Base-by-base conservation (phyloP, 2,329 filamentous ascomycete genomes). In the Didymella pomorum region DNA sequence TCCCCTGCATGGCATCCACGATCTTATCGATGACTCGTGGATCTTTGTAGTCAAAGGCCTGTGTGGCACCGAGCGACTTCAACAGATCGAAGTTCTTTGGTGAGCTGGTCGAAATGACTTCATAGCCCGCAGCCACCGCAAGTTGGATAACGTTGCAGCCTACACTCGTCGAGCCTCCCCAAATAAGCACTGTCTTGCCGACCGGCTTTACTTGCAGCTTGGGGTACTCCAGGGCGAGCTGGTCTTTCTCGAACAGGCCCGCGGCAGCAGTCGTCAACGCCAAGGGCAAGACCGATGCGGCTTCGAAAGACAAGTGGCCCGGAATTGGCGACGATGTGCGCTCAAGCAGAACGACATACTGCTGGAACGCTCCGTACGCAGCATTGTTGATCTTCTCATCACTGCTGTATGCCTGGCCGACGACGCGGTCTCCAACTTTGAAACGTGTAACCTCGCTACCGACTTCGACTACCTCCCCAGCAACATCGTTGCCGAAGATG, bases 291-390 rank as follows among this genome's bases (percentile, higher is more conserved):
- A 82, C 83, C 1, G 78, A 75, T 1, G 81, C 83, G 28, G 81
- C 78, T 61, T 82, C 78, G 61, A 80, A 80, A 43, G 72, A 77
- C 56, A 85, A 45, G 37, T 66, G 66, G n/a, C 82, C 77, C 4
- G 83, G 83, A 11, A 85, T 77, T 25, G 76, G 77, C 42, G 81
- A 74, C 44, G 76, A 71, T 0, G 83, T 44, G 46, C 81, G 79
- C 2, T 77, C 82, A 62, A 82, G 83, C 6, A 76, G 79, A 3
- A 82, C 74, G 25, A 80, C 76, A 61, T 84, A 84, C 58, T 84
- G 78, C 10, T 80, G 82, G 68, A 86, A 86, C 10, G 78, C 74
- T 3, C 84, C 84, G 58, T 82, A 77, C 72, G 75, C 7, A n/a
- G 60, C 39, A 14, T 55, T 20, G 10, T 56, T 50, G 12, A 44